Evolutionary conservation across 164 flowering plant genomes (phyloP).

Genomic region (Malania oleifera): DNA sequence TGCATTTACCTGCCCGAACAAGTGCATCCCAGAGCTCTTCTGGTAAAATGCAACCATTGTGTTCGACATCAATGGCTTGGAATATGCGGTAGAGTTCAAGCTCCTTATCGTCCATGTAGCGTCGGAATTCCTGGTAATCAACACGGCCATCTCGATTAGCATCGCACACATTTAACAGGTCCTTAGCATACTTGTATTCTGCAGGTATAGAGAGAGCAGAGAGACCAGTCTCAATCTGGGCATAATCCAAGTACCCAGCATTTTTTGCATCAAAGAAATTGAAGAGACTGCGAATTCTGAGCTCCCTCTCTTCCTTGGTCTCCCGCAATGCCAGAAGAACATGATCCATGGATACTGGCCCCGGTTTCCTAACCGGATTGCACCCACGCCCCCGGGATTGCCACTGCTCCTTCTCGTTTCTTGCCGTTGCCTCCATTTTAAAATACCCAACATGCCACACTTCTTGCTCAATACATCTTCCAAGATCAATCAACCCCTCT

Average conservation of each 20-base stretch:
- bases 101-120: conserved; percentile 95
- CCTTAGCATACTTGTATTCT: conserved; percentile 86
- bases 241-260: conserved; percentile 64
- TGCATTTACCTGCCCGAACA: conserved; percentile 76
- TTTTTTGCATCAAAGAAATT: conserved; percentile 62
- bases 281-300: conserved; percentile 64
- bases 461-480: no score
- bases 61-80: conserved; percentile 93
- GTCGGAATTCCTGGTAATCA: conserved; percentile 70
- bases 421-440: not conserved
- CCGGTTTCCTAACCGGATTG: conserved; percentile 64
- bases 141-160: conserved; percentile 80
- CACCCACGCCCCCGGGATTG: conserved; percentile 24
- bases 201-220: conserved; percentile 76
- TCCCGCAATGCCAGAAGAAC: conserved; percentile 75
- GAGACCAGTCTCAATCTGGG: conserved; percentile 76
- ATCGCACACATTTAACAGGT: conserved; percentile 71
- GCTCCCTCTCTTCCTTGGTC: conserved; percentile 85
- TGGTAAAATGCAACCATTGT: conserved; percentile 90
- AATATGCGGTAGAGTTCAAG: conserved; percentile 84
- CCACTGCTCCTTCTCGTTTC: not conserved
- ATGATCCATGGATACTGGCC: conserved; percentile 76
- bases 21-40: conserved; percentile 97
- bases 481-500: no score
- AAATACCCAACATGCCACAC: not conserved